Evolutionary conservation across 306 rosid genomes (phyloP).

Genomic region (Prunus campanulata): DNA sequence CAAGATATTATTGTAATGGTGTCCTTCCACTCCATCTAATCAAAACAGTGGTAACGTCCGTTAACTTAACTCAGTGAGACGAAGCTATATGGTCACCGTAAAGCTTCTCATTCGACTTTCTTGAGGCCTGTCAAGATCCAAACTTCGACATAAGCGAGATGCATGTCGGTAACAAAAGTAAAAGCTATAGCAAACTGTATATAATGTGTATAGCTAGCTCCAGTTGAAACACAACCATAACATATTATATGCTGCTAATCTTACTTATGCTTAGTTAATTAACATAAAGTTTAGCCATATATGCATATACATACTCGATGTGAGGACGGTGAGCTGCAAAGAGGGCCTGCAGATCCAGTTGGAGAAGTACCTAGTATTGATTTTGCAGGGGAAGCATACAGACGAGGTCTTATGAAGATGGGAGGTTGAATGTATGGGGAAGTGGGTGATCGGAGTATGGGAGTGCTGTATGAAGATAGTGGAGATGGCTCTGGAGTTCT

Average conservation of each 20-base stretch:
- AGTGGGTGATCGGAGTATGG: constrained; percentile 37
- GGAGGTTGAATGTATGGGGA: constrained; percentile 32
- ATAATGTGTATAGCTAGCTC: too few species aligned
- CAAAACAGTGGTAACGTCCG: not conserved
- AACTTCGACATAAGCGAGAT: not conserved
- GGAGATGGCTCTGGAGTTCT: constrained; percentile 35
- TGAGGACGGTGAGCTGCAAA: constrained; percentile 18
- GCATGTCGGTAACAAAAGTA: not conserved
- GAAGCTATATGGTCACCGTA: constrained; percentile 9
- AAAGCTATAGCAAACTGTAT: not conserved
- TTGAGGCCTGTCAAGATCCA: constrained; percentile 24
- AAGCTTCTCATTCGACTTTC: constrained; percentile 27
- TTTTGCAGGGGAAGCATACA: constrained; percentile 27
- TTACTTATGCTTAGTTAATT: too few species aligned
- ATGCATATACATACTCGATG: constrained; percentile 7
- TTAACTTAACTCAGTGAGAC: not conserved
- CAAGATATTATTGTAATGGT: too few species aligned
- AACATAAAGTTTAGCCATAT: not conserved
- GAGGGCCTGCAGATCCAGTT: not conserved
- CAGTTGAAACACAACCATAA: too few species aligned
- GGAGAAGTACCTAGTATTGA: constrained; percentile 17
- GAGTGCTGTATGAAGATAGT: constrained; percentile 30
- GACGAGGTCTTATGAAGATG: constrained; percentile 16
- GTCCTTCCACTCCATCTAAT: too few species aligned
- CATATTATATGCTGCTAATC: too few species aligned